Conservation (phyloP, 2,329 filamentous ascomycete species). For the Ceratocystis papillata region DNA sequence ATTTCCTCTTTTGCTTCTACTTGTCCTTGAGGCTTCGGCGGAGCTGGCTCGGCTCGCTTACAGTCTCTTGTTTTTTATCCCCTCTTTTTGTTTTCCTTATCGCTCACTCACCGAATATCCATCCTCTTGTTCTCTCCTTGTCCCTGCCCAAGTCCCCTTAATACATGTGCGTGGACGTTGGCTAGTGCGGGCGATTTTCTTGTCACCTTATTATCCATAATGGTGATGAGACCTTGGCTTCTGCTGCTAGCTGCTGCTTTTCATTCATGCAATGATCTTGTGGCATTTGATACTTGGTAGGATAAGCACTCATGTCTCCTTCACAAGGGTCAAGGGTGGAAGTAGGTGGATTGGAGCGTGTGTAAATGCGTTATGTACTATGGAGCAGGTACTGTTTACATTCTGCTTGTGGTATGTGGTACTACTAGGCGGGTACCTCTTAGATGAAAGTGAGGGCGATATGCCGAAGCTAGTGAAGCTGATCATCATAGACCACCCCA, state of each 20-base stretch:
- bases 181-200: not conserved
- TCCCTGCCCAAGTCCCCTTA: not conserved
- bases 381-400: too few relatives aligned
- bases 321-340: too few relatives aligned
- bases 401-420: too few relatives aligned
- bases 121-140: not conserved
- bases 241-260: not conserved
- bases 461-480: slow-evolving; percentile 8
- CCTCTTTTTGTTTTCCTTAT: not conserved
- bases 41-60: too few relatives aligned
- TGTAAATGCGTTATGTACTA: too few relatives aligned
- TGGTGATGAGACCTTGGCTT: not conserved
- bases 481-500: too few relatives aligned
- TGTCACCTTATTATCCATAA: not conserved
- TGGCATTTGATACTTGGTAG: not conserved
- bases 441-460: not conserved
- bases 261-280: not conserved
- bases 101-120: not conserved
- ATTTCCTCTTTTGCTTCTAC: too few relatives aligned
- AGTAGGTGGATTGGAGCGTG: too few relatives aligned
- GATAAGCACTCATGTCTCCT: not conserved
- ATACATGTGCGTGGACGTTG: not conserved
- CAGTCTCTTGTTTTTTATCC: not conserved
- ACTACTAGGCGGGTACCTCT: too few relatives aligned
- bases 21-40: too few relatives aligned